Evolutionary conservation across 148 eudicot genomes (phyloP), one percentile per base, ranked within the genome.

Genomic region (Camellia japonica): DNA sequence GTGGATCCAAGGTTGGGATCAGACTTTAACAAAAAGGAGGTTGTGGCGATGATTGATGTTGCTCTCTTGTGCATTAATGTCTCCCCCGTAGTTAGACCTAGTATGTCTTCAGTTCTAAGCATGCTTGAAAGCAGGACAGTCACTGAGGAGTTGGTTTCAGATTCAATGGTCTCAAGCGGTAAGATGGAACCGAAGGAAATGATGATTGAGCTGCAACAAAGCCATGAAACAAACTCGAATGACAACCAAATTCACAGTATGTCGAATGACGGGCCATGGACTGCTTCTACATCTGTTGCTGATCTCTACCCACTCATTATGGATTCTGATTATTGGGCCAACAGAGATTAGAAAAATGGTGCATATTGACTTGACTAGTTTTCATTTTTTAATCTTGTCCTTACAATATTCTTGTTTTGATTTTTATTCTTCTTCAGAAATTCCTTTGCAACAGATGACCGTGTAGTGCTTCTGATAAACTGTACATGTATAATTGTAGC

Each of bases 81-180:
- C 42, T 47, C 80, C 5, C 59, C 85, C 51, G 11, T 84, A 7
- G 83, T 42, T 10, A 78, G 88, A 55, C 88, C 88, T 4, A 38
- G 65, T n/a, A 86, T 86, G 88, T 86, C 88, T n/a, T 49, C 82
- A 2, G 88, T 86, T 12, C 85, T 86, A 19, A 83, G 84, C 83
- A 83, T 86, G 65, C 84, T 86, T 12, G 85, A 83, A 81, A 85
- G 88, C 9, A 80, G 47, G 68, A 44, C 52, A 10, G 67, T 20
- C 56, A 42, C 77, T 61, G 14, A 10, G 13, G 81, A 75, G 30
- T 65, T 64, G 43, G 58, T 38, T 58, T 75, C 60, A 6, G 78
- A 43, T 14, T 12, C 23, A 61, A 80, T 44, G 41, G 51, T n/a
- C 11, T 49, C 76, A n/a, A 30, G 4, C 44, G 74, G 46, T 2